Evolutionary conservation across 1,284 basidiomycete genomes (phyloP), one percentile per base, ranked within the genome.

Genomic region (Athelia psychrophila): DNA sequence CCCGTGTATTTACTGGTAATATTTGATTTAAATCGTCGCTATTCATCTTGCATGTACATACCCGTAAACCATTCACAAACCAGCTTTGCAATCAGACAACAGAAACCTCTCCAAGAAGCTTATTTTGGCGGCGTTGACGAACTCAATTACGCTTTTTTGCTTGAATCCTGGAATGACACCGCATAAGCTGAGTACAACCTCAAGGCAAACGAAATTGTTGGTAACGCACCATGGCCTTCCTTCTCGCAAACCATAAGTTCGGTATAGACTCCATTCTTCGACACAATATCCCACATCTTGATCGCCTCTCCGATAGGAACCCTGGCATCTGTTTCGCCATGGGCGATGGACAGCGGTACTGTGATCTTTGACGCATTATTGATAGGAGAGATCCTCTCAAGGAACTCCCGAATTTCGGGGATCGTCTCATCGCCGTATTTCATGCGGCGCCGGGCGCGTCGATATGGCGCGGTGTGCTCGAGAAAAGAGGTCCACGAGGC

Each of bases 71-170:
- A n/a, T 42, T 16, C n/a, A 42, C 38, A 42, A 42, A 22, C n/a
- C n/a, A 6, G 38, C 6, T 22, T 42, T 6, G n/a, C 6, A n/a
- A 6, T 42, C 38, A 22, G 54, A 58, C n/a, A 65, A 44, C 48
- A 73, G 50, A 53, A 56, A 65, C 48, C 60, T 60, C 58, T 69
- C 64, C 51, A 71, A 49, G 52, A 73, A 71, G 22, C 60, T 56
- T 33, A 69, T 58, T 42, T 65, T 68, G 22, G 69, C 63, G 3
- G 68, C 71, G 22, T 72, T 70, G 47, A 65, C 62, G 33, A 66
- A 74, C 51, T 71, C 72, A 19, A 71, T 70, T 23, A 72, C 69
- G 44, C 63, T 70, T 64, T 73, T 73, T 49, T 71, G 69, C 56
- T 56, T 72, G 57, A 73, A 73, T 12, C 71, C 72, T 72, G 52